These are phyloP conservation scores for Tylopilus cervinicoccineus DNA, from an alignment of 768 basidiomycete species.

Conservation along the genomic window DNA sequence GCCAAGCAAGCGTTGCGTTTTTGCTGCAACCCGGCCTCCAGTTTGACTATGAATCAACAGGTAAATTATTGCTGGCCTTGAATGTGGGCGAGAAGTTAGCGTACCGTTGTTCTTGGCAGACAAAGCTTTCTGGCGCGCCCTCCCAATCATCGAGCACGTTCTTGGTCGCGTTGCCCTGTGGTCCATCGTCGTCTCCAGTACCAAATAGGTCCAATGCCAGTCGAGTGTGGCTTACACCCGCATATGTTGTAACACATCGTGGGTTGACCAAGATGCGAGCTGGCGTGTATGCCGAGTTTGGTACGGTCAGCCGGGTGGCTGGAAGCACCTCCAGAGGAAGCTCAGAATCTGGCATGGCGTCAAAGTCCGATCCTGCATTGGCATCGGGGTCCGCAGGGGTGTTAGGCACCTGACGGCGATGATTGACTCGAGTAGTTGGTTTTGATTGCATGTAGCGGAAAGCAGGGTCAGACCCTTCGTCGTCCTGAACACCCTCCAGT, in stretches of 20 bases:
- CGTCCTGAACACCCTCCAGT: slow-evolving; percentile 64
- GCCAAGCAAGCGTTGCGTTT: slow-evolving; percentile 78
- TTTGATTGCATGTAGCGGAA: slow-evolving; percentile 9
- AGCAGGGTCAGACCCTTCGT: slow-evolving; percentile 27
- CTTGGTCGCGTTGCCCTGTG: slow-evolving; percentile 46
- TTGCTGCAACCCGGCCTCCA: slow-evolving; percentile 84
- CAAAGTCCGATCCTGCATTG: slow-evolving; percentile 84
- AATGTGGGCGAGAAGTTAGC: slow-evolving; percentile 18
- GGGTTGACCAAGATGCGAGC: slow-evolving; percentile 95
- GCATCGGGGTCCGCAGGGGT: slow-evolving; percentile 58
- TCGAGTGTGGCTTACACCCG: slow-evolving; percentile 94
- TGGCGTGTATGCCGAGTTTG: slow-evolving; percentile 84
- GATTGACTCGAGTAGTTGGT: slow-evolving; percentile 29
- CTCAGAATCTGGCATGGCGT: slow-evolving; percentile 75
- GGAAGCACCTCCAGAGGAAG: slow-evolving; percentile 28
- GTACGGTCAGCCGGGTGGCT: slow-evolving; percentile 53
- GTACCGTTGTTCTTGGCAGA: slow-evolving; percentile 92
- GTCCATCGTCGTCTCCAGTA: slow-evolving; percentile 57
- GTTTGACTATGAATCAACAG: slow-evolving; percentile 53
- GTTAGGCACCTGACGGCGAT: slow-evolving; percentile 28
- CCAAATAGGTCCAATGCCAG: slow-evolving; percentile 95
- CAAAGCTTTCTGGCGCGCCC: slow-evolving; percentile 94
- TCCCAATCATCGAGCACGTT: slow-evolving; percentile 95
- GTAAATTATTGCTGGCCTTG: not conserved
- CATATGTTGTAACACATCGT: slow-evolving; percentile 95